Conservation (phyloP, 2,329 filamentous ascomycete genomes). For the Aspergillus bombycis region DNA sequence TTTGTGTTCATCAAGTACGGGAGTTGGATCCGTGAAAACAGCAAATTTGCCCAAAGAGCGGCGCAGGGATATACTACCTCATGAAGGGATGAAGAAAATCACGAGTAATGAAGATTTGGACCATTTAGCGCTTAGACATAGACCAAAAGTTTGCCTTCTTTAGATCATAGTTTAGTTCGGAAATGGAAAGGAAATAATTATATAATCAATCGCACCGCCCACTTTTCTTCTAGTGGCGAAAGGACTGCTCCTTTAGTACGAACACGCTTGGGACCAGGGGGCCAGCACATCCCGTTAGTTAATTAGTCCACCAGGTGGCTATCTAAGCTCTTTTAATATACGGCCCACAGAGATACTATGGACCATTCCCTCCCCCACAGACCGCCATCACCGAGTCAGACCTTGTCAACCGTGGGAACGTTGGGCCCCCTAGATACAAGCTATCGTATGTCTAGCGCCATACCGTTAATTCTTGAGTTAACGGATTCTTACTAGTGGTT, state of each 20-base stretch:
- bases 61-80: not conserved
- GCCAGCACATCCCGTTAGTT: not conserved
- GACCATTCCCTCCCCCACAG: not conserved
- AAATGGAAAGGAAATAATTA: not conserved
- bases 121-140: not conserved
- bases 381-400: not conserved
- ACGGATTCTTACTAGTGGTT: not conserved
- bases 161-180: not conserved
- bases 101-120: not conserved
- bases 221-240: not conserved
- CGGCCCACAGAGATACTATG: not conserved
- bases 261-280: too few relatives aligned
- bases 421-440: not conserved
- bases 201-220: not conserved
- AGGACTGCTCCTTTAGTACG: too few relatives aligned
- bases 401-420: not conserved
- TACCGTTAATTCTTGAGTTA: not conserved
- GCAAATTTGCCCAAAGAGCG: constrained; percentile 1
- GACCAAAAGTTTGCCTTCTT: not conserved
- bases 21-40: constrained; percentile 18
- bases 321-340: not conserved
- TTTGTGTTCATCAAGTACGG: constrained; percentile 26
- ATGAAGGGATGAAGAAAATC: not conserved
- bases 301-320: not conserved
- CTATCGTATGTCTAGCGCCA: not conserved